phyloP scores from a whole-genome alignment of 192 early-diverging fungal genomes.

The Linnemannia hyalina region DNA sequence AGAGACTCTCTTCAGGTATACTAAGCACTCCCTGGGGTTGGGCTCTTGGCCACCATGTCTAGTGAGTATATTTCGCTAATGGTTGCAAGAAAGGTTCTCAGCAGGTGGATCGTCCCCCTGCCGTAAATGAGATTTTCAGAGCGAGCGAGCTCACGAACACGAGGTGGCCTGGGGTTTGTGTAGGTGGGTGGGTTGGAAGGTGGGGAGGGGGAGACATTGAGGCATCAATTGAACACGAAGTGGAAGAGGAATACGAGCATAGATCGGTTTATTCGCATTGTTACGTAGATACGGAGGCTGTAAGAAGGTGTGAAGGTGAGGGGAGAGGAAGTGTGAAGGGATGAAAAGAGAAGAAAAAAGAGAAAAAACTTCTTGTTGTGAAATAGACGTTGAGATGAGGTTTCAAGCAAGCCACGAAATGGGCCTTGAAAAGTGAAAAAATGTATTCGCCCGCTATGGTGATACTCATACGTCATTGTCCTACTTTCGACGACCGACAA shows the following conservation, averaged over 20 bases:
- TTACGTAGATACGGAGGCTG: not conserved
- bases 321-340: not conserved
- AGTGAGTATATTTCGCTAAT: slow-evolving; percentile 51
- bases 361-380: not conserved
- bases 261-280: not conserved
- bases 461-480: slow-evolving; percentile 7
- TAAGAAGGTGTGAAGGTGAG: not conserved
- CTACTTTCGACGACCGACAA: not conserved
- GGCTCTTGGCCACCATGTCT: slow-evolving; percentile 58
- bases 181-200: not conserved
- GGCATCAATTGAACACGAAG: slow-evolving; percentile 6
- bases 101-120: slow-evolving; percentile 52
- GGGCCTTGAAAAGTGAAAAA: not conserved
- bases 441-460: not conserved
- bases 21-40: slow-evolving; percentile 31
- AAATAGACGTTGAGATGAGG: not conserved
- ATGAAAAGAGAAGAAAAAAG: not conserved
- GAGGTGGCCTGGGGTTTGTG: slow-evolving; percentile 35
- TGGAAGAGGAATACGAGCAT: not conserved
- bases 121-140: slow-evolving; percentile 25
- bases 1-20: slow-evolving; percentile 11
- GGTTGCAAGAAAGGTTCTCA: slow-evolving; percentile 49
- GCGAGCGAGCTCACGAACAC: slow-evolving; percentile 54
- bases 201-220: not conserved
- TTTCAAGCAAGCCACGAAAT: not conserved